phyloP scores from a whole-genome alignment of 345 rosid species.

The Sapria himalayana region DNA sequence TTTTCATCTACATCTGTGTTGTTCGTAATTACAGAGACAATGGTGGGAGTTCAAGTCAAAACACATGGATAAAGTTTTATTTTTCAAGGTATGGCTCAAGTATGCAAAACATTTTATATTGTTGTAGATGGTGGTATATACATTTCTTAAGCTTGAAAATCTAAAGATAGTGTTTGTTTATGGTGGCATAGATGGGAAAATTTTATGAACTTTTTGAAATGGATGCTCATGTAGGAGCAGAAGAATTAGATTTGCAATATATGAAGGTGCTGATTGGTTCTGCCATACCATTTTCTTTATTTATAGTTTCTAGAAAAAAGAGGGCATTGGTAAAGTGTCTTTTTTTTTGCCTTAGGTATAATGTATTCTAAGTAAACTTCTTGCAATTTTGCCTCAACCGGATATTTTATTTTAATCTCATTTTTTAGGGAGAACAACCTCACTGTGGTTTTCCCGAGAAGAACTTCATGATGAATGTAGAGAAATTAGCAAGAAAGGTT shows the following conservation, averaged over 20 bases:
- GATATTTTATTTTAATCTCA: constrained; percentile 6
- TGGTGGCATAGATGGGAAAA: constrained; percentile 68
- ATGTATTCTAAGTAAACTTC: background rate
- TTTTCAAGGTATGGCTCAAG: constrained; percentile 53
- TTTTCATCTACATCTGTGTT: constrained; percentile 9
- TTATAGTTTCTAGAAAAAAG: no score
- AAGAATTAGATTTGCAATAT: constrained; percentile 82
- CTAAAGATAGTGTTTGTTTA: no score
- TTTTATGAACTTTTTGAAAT: constrained; percentile 96
- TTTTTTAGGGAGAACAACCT: constrained; percentile 81
- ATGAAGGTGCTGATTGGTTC: constrained; percentile 60
- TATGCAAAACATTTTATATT: no score
- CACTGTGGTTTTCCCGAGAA: constrained; percentile 99
- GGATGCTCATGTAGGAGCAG: constrained; percentile 95
- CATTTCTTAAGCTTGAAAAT: no score
- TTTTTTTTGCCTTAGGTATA: background rate
- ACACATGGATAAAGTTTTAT: constrained; percentile 94
- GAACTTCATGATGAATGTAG: constrained; percentile 69
- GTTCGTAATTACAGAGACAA: constrained; percentile 41
- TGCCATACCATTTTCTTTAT: background rate
- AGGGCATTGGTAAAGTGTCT: constrained; percentile 1
- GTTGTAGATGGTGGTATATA: no score
- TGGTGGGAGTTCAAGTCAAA: constrained; percentile 99
- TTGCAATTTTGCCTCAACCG: background rate
- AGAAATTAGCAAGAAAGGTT: constrained; percentile 90